Conservation (phyloP, 805 yeast genomes). For the Hanseniaspora vineae region DNA sequence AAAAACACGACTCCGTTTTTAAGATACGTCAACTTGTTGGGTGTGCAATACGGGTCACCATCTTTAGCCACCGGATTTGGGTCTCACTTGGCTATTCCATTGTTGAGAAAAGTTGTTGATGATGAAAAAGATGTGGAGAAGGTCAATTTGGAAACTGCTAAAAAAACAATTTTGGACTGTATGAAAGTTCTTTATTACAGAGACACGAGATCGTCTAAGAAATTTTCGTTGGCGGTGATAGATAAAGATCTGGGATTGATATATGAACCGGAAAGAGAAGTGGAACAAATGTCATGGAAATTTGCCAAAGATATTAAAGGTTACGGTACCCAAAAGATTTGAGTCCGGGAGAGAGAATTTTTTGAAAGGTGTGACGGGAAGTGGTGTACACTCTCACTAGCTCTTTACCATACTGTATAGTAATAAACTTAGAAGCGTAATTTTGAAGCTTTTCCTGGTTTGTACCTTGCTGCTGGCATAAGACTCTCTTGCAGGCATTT, state of each 20-base stretch:
- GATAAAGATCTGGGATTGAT: constrained; percentile 48
- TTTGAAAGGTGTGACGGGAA: too few relatives aligned
- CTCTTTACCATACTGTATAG: too few relatives aligned
- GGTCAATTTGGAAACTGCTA: constrained; percentile 62
- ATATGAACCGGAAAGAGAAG: constrained; percentile 52
- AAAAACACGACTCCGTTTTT: constrained; percentile 39
- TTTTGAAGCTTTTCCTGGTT: too few relatives aligned
- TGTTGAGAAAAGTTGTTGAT: constrained; percentile 75
- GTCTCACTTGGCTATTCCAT: constrained; percentile 84
- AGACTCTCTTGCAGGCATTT: too few relatives aligned
- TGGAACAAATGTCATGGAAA: constrained; percentile 74
- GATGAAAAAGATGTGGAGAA: constrained; percentile 61
- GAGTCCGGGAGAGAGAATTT: too few relatives aligned
- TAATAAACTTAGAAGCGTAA: too few relatives aligned
- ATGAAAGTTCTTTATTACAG: constrained; percentile 93
- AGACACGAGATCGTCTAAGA: constrained; percentile 88
- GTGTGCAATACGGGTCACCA: constrained; percentile 81
- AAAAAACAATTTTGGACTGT: constrained; percentile 62
- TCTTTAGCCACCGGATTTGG: constrained; percentile 95
- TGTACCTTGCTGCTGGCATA: too few relatives aligned
- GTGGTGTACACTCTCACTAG: too few relatives aligned
- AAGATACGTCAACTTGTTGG: constrained; percentile 79
- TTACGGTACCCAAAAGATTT: constrained; percentile 63
- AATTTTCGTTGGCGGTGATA: constrained; percentile 67
- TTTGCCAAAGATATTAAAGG: constrained; percentile 84